Evolutionary conservation across 2,329 filamentous ascomycete species (phyloP), one percentile per base, ranked within the genome.

Genomic region (Trichoderma koningii): DNA sequence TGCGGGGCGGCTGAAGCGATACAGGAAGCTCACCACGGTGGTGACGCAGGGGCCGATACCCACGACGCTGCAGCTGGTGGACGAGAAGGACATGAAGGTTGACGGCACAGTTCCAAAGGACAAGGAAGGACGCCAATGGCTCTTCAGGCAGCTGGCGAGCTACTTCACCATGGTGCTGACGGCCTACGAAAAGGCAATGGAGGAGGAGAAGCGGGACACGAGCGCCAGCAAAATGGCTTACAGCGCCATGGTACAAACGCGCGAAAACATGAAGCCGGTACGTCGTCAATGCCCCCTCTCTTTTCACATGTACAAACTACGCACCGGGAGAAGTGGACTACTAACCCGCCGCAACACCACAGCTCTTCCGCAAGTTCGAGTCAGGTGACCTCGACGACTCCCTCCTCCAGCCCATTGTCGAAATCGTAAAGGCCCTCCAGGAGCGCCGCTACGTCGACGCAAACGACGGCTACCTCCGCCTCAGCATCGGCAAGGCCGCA

Each of bases 111-210:
- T 91, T 10, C 85, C 86, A 1, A 82, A 80, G 71, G 90, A 93
- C 70, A 80, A 80, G 21, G 85, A 88, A 47, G 90, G 82, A 0
- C 85, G 87, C 52, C 80, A 84, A 51, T 93, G 90, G 76, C 80
- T 99, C 47, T 94, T 90, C 79, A 85, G 94, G 12, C 94, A 99
- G 77, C 83, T 99, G 64, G 91, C 91, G 21, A 95, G 91, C 55
- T 99, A 97, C 81, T 98, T 99, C 80, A 96, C 91, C 61, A 92
- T 99, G 87, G 87, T 99, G n/a, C 81, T 99, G 65, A 85, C 83
- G 51, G 94, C 96, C 76, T 99, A 96, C 89, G 87, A 93, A 71
- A 74, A 80, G 47, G 93, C 93, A 5, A 85, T 99, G 71, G 86
- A 90, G 70, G 86, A 88, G 66, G 80, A 85, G 73, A 80, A 77